Base-by-base conservation (phyloP, 108 stramenopile species). In the Nannochloropsis salina region DNA sequence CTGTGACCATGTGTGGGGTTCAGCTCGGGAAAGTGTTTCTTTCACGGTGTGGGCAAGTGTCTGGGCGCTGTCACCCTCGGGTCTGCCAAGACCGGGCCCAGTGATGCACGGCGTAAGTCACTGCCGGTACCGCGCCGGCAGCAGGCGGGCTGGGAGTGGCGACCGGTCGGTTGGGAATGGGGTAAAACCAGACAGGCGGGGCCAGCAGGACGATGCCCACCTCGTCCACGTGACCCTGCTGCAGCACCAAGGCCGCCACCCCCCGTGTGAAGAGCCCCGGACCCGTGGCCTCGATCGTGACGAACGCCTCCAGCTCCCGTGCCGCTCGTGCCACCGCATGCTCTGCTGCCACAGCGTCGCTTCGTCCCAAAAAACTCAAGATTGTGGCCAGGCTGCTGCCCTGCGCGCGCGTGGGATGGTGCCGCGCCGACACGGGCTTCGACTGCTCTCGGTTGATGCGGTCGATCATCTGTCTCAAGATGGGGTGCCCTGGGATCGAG, bases 181-280 rank as follows among this genome's bases (percentile, higher is more conserved):
- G 61, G n/a, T 74, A 74, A n/a, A 74, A 74, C 61, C 61, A 74
- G 3, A n/a, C 61, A 74, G 61, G 61, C 8, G 61, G 61, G 61
- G 61, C 61, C 61, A 74, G 61, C n/a, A 74, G 3, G 31, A 31
- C 31, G 31, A 31, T 31, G 31, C 31, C 31, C n/a, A 74, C n/a
- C 61, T 74, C n/a, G n/a, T 74, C 61, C n/a, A 15, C n/a, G 2
- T 15, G 4, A 15, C 61, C 61, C 61, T 4, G 3, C 61, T 6
- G 61, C n/a, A n/a, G 3, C 61, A 74, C 20, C 20, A n/a, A n/a
- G 20, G 15, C 61, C 15, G 61, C 61, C 8, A 74, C 61, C 6
- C 15, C 61, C 61, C 61, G 61, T 3, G 61, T 74, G 61, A 74
- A 74, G 61, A 74, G 61, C 4, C 61, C 61, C 2, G 61, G 61